Conservation (phyloP, 2,329 filamentous ascomycete genomes). For the Colletotrichum filicis region DNA sequence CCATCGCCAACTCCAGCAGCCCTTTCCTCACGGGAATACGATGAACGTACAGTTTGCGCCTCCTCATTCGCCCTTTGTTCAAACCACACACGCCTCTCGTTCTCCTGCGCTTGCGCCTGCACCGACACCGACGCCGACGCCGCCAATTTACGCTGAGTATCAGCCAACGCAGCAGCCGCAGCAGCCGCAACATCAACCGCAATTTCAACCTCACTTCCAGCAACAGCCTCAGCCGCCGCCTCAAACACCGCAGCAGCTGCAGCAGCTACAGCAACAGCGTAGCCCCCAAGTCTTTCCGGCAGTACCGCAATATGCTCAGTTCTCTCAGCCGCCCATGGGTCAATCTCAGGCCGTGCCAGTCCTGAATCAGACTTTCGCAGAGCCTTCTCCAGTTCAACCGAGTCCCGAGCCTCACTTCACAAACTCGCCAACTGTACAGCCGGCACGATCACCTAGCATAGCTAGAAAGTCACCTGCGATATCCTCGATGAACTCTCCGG, state of each 20-base stretch:
- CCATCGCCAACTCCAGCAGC: constrained; percentile 24
- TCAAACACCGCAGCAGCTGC: neutral
- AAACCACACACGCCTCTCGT: constrained; percentile 11
- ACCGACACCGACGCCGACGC: neutral
- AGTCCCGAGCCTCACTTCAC: constrained; percentile 52
- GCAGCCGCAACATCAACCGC: constrained; percentile 34
- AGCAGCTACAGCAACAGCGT: constrained; percentile 12
- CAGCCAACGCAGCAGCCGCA: constrained; percentile 24
- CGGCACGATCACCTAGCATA: constrained; percentile 48
- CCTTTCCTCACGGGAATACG: constrained; percentile 18
- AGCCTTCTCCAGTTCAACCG: constrained; percentile 37
- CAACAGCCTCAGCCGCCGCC: constrained; percentile 30
- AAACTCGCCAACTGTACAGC: constrained; percentile 53
- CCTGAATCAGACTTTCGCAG: constrained; percentile 19
- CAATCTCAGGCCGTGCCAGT: constrained; percentile 24
- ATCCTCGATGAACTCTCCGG: constrained; percentile 37
- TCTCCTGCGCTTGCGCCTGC: constrained; percentile 28
- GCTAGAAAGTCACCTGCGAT: constrained; percentile 50
- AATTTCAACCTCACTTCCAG: constrained; percentile 26
- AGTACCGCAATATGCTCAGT: constrained; percentile 28
- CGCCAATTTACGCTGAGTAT: constrained; percentile 23
- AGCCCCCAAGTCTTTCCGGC: constrained; percentile 17
- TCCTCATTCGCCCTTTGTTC: constrained; percentile 23
- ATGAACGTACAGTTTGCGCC: constrained; percentile 27
- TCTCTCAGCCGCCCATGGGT: constrained; percentile 33